Percentiles rank a stretch among this genome's conserved stretches.
These are phyloP conservation scores for Starmera quercuum DNA, from an alignment of 805 yeast genomes.

Conservation along the genomic window DNA sequence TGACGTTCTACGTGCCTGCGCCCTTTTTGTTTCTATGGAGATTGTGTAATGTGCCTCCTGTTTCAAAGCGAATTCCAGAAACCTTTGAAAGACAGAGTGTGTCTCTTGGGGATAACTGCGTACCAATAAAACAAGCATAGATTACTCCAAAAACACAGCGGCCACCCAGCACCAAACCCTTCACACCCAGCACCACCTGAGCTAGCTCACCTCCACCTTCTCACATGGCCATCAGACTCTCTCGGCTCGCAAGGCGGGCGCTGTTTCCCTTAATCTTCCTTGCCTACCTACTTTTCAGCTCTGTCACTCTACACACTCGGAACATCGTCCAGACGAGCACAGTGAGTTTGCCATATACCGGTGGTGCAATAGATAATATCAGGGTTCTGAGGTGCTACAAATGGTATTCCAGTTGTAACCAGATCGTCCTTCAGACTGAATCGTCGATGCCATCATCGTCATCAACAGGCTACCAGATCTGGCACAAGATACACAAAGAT, in stretches of 20 bases:
- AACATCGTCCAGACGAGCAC: slow-evolving; percentile 12
- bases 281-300: slow-evolving; percentile 6
- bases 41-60: too few species aligned
- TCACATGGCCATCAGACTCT: not conserved
- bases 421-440: slow-evolving; percentile 7
- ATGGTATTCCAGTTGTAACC: slow-evolving; percentile 23
- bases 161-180: too few species aligned
- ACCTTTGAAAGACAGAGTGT: too few species aligned
- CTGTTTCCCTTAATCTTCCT: slow-evolving; percentile 10
- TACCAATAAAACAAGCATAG: too few species aligned
- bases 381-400: slow-evolving; percentile 20
- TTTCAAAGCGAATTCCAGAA: too few species aligned
- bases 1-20: too few species aligned
- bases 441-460: too few species aligned
- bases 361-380: slow-evolving; percentile 24
- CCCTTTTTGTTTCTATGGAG: too few species aligned
- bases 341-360: slow-evolving; percentile 15
- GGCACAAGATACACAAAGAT: too few species aligned
- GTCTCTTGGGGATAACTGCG: too few species aligned
- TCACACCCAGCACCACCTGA: not conserved
- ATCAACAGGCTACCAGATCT: too few species aligned
- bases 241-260: slow-evolving; percentile 5
- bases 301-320: slow-evolving; percentile 13
- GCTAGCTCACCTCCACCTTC: not conserved
- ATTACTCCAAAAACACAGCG: too few species aligned